Conservation (phyloP, 495 filamentous ascomycete species). For the Aspergillus incahuasiensis region DNA sequence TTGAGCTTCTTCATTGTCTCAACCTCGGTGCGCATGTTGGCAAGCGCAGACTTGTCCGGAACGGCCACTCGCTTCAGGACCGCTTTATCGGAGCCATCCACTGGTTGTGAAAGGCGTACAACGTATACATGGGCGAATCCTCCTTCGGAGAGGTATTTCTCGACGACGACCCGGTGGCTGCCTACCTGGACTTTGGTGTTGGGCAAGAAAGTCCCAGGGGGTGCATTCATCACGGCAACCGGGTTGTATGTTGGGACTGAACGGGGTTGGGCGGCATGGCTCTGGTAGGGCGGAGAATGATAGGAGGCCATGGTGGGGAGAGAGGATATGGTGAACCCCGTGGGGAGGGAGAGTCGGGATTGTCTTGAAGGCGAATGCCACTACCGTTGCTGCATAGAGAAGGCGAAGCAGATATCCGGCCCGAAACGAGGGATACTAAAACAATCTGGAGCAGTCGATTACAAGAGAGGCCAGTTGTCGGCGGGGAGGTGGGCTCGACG, state of each 20-base stretch:
- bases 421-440: not conserved
- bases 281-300: conserved; percentile 29
- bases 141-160: conserved; percentile 97
- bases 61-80: conserved; percentile 97
- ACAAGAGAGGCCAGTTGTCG: conserved; percentile 22
- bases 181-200: conserved; percentile 97
- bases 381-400: conserved; percentile 24
- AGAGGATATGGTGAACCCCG: conserved; percentile 19
- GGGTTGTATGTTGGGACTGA: conserved; percentile 37
- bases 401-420: not conserved
- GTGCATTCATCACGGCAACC: conserved; percentile 47
- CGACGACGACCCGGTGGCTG: conserved; percentile 87
- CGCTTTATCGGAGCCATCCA: conserved; percentile 78
- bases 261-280: conserved; percentile 29
- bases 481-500: conserved; percentile 15
- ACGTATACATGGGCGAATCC: conserved; percentile 98
- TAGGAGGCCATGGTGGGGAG: conserved; percentile 33
- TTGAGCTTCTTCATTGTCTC: conserved; percentile 99
- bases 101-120: conserved; percentile 71
- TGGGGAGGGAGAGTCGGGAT: conserved; percentile 20
- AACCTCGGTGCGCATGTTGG: conserved; percentile 95
- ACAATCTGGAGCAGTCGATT: conserved; percentile 5
- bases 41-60: conserved; percentile 87
- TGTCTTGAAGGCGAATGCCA: not conserved
- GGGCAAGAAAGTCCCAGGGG: conserved; percentile 83